Conservation (phyloP, 768 basidiomycete species). For the Neoboletus magnificus region DNA sequence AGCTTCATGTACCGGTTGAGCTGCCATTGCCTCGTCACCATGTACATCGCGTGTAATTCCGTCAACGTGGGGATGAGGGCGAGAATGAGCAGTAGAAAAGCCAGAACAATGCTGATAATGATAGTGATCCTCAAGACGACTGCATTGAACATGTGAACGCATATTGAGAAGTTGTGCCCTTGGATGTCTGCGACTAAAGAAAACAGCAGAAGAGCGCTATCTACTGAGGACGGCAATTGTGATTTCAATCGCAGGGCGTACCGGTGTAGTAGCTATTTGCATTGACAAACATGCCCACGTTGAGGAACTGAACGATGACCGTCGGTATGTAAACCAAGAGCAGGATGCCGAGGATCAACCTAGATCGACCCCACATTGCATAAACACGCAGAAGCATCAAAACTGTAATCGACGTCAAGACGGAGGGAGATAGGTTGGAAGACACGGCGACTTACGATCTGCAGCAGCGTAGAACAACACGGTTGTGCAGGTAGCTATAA, state of each 20-base stretch:
- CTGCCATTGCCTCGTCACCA: too few relatives aligned
- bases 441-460: neutral
- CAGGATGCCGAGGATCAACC: too few relatives aligned
- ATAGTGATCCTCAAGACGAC: neutral
- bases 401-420: neutral
- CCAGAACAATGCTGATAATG: neutral
- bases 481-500: neutral
- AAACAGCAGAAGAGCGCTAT: neutral
- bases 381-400: neutral
- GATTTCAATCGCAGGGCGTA: neutral
- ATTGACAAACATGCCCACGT: neutral
- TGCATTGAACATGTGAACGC: too few relatives aligned
- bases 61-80: neutral
- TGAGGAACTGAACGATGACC: neutral
- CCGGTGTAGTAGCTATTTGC: neutral
- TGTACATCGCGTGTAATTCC: neutral
- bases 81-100: neutral
- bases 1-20: too few relatives aligned
- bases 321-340: neutral
- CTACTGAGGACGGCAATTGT: neutral
- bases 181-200: neutral
- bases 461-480: neutral
- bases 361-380: too few relatives aligned
- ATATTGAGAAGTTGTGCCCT: neutral
- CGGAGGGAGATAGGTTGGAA: neutral